These are phyloP conservation scores for Tricholoma terreum DNA, from an alignment of 768 basidiomycete species.

Conservation along the genomic window DNA sequence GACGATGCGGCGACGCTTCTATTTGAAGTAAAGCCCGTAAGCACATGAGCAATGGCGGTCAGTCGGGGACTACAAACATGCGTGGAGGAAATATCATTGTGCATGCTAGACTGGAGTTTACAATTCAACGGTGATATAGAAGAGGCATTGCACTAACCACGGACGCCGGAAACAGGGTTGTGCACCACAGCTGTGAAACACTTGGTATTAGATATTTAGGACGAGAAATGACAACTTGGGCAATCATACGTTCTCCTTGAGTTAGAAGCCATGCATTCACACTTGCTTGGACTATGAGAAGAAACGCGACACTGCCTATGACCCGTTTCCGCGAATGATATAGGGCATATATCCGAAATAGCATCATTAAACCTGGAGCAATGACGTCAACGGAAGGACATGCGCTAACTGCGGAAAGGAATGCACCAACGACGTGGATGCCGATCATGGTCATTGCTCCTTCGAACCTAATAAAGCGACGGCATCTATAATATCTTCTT, in stretches of 20 bases:
- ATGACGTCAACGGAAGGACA: not conserved
- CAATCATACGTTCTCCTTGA: slow-evolving; percentile 43
- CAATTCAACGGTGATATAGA: not conserved
- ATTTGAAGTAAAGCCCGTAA: slow-evolving; percentile 12
- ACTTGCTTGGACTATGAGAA: slow-evolving; percentile 44
- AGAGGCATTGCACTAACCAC: slow-evolving; percentile 20
- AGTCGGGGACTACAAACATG: slow-evolving; percentile 31
- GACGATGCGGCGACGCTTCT: slow-evolving; percentile 42
- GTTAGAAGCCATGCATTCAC: slow-evolving; percentile 56
- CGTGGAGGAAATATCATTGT: slow-evolving; percentile 39
- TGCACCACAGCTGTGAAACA: slow-evolving; percentile 40
- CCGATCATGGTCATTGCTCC: slow-evolving; percentile 53
- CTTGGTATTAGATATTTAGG: not conserved
- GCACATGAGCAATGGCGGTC: slow-evolving; percentile 10
- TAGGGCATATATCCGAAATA: slow-evolving; percentile 45
- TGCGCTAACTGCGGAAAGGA: not conserved
- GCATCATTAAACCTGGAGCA: slow-evolving; percentile 48
- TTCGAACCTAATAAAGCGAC: slow-evolving; percentile 48
- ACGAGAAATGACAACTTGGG: not conserved
- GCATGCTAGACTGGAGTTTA: slow-evolving; percentile 30
- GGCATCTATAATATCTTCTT: slow-evolving; percentile 30
- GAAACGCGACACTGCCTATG: slow-evolving; percentile 22
- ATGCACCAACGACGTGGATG: slow-evolving; percentile 43
- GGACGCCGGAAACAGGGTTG: slow-evolving; percentile 35
- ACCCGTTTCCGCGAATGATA: slow-evolving; percentile 34